Conservation (phyloP, 1,284 basidiomycete genomes). For the Laetiporus sulphureus region DNA sequence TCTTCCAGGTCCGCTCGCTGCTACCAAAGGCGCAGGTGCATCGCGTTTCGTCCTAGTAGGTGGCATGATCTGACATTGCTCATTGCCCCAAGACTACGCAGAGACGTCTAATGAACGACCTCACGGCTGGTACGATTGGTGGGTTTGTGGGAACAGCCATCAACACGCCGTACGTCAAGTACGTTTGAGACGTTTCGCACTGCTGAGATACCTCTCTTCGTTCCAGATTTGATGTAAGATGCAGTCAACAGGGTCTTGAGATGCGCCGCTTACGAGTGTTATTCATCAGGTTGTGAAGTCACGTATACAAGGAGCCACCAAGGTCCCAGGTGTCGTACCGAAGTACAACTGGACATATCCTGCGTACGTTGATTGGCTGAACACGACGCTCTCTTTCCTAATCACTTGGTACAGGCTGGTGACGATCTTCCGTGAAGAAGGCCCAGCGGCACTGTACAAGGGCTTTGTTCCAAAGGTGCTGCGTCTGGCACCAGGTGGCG, state of each 20-base stretch:
- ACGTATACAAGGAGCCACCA: conserved; percentile 79
- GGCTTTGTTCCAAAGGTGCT: conserved; percentile 87
- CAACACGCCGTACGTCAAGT: conserved; percentile 64
- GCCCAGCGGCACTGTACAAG: conserved; percentile 87
- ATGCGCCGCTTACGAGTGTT: too few species aligned
- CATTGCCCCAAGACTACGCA: conserved; percentile 48
- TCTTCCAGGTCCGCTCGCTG: conserved; percentile 74
- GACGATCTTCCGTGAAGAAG: conserved; percentile 88
- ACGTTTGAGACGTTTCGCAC: neutral
- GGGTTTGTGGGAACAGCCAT: conserved; percentile 83
- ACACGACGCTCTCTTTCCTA: neutral
- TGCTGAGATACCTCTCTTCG: neutral
- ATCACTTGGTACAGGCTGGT: conserved; percentile 36
- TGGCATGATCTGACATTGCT: neutral
- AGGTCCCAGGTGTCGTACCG: conserved; percentile 59
- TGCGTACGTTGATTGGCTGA: conserved; percentile 32
- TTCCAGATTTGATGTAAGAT: conserved; percentile 49
- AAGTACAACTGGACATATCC: conserved; percentile 96
- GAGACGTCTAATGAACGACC: conserved; percentile 78
- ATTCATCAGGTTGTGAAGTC: conserved; percentile 83
- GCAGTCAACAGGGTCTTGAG: neutral
- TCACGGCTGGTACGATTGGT: conserved; percentile 85
- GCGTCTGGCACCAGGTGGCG: conserved; percentile 89
- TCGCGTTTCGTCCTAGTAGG: neutral
- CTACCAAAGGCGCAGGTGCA: conserved; percentile 81